phyloP scores from a whole-genome alignment of 164 flowering plant genomes.

The Macadamia tetraphylla region DNA sequence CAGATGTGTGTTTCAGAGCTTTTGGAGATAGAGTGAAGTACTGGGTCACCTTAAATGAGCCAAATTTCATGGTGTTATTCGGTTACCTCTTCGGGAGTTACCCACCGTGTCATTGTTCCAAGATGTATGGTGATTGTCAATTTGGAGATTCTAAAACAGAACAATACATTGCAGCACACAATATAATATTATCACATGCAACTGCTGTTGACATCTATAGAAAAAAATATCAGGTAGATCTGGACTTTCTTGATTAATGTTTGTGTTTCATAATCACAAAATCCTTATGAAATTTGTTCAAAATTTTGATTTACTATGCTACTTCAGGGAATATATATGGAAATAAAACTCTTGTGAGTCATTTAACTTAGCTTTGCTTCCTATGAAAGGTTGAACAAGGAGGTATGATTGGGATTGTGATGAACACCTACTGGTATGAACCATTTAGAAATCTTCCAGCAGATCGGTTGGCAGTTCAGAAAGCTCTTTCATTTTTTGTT shows the following conservation, averaged over 20 bases:
- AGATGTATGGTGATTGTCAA: background rate
- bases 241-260: too few species aligned
- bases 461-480: background rate
- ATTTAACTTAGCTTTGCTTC: background rate
- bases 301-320: background rate
- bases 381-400: background rate
- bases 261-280: too few species aligned
- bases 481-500: background rate
- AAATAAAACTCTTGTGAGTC: background rate
- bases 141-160: background rate
- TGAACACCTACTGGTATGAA: background rate
- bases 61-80: background rate
- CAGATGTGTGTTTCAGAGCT: background rate
- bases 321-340: background rate
- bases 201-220: background rate
- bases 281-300: too few species aligned
- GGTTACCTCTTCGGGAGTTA: background rate
- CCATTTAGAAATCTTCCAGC: background rate
- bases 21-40: slow-evolving; percentile 3
- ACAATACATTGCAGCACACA: too few species aligned
- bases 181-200: too few species aligned
- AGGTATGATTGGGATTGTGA: background rate
- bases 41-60: background rate
- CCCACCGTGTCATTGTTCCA: background rate
- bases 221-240: background rate